Percentiles rank a stretch among this genome's conserved stretches.
Evolutionary conservation across 192 early-diverging fungal genomes (phyloP).

Genomic region (Gamsiella multidivaricata): DNA sequence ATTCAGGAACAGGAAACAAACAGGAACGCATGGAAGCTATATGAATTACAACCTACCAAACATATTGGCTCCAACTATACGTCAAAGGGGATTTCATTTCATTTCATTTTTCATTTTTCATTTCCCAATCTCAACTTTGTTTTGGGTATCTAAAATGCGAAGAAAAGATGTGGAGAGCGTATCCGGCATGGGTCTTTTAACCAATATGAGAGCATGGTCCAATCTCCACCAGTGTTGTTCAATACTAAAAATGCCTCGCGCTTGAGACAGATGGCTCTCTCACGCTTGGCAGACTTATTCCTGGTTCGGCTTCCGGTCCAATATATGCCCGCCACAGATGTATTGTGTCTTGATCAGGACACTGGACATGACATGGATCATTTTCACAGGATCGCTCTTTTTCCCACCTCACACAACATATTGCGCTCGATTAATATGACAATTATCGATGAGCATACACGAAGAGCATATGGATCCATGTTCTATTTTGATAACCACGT

Average conservation of each 20-base stretch:
- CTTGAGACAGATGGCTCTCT: background rate
- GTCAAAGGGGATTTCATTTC: slow-evolving; percentile 6
- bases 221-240: background rate
- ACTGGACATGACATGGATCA: background rate
- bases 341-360: background rate
- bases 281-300: background rate
- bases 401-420: background rate
- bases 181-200: background rate
- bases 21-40: background rate
- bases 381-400: background rate
- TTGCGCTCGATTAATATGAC: too few relatives aligned
- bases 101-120: slow-evolving; percentile 1
- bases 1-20: background rate
- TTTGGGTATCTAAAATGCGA: background rate
- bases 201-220: slow-evolving; percentile 1
- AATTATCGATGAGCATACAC: background rate
- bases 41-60: background rate
- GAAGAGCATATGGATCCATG: background rate
- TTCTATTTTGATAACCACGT: background rate
- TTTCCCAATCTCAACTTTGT: slow-evolving; percentile 6
- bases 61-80: background rate
- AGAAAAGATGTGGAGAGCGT: slow-evolving; percentile 1
- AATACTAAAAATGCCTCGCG: too few relatives aligned
- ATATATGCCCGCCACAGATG: background rate
- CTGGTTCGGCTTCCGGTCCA: too few relatives aligned